Percentiles rank a stretch among this genome's conserved stretches.
These are phyloP conservation scores for Phytophthora macrochlamydospora DNA, from an alignment of 352 stramenopile genomes.

Conservation along the genomic window DNA sequence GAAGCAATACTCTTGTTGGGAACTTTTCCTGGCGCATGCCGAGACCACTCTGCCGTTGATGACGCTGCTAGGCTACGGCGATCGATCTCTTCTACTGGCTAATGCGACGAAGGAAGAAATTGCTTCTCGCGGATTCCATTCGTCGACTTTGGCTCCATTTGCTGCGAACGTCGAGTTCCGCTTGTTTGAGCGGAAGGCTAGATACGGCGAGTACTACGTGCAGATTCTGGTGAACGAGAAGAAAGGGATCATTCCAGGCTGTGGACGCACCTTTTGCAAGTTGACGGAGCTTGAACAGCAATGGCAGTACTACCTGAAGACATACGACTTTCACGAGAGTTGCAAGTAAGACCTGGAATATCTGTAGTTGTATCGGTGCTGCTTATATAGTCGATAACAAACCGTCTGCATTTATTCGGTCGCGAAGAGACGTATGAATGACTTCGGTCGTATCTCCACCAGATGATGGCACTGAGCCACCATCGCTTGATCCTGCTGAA, in stretches of 20 bases:
- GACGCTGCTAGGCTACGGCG: slow-evolving; percentile 51
- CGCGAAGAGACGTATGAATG: slow-evolving; percentile 1
- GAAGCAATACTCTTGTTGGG: slow-evolving; percentile 17
- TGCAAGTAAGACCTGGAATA: slow-evolving; percentile 21
- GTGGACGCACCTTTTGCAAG: slow-evolving; percentile 26
- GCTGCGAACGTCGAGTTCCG: slow-evolving; percentile 58
- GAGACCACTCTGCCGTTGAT: slow-evolving; percentile 61
- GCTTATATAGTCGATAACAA: not conserved
- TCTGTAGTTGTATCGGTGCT: not conserved
- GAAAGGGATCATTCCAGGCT: slow-evolving; percentile 31
- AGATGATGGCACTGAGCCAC: not conserved
- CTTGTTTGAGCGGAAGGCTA: slow-evolving; percentile 33
- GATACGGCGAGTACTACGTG: slow-evolving; percentile 29
- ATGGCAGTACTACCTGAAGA: slow-evolving; percentile 42
- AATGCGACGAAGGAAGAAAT: slow-evolving; percentile 36
- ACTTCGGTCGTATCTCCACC: slow-evolving; percentile 15
- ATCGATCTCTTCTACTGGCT: slow-evolving; percentile 33
- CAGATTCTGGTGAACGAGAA: slow-evolving; percentile 56
- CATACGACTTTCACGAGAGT: slow-evolving; percentile 36
- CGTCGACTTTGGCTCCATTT: slow-evolving; percentile 51
- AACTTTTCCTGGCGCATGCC: slow-evolving; percentile 63
- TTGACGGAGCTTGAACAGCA: slow-evolving; percentile 28
- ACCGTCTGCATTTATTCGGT: slow-evolving; percentile 21
- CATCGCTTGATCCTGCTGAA: not conserved
- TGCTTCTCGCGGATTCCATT: slow-evolving; percentile 36